These are phyloP conservation scores for Helenozyma baotianmanensis DNA, from an alignment of 805 yeast species.

Conservation along the genomic window DNA sequence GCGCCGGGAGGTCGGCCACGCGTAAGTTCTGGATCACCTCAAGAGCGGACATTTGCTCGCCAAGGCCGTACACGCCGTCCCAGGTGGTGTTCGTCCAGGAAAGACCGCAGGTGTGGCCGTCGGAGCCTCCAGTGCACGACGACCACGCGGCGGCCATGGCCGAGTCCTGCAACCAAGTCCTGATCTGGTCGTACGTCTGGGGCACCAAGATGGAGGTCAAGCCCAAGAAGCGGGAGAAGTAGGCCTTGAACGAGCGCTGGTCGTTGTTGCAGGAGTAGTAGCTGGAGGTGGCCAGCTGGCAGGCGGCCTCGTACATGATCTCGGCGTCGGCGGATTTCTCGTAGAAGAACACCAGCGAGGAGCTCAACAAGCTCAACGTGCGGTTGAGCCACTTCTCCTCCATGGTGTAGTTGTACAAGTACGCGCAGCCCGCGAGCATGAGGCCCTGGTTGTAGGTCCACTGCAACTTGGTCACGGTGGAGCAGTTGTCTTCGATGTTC, in stretches of 20 bases:
- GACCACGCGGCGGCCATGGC: conserved; percentile 25
- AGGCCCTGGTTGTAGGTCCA: conserved; percentile 91
- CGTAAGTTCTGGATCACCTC: conserved; percentile 19
- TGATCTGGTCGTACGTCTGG: conserved; percentile 43
- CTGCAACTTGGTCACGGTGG: conserved; percentile 51
- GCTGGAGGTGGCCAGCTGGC: conserved; percentile 48
- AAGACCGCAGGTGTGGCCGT: conserved; percentile 19
- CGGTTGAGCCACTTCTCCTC: conserved; percentile 64
- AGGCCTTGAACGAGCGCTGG: conserved; percentile 90
- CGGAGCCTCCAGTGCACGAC: conserved; percentile 16
- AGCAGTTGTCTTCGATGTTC: conserved; percentile 55
- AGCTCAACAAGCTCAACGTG: conserved; percentile 49
- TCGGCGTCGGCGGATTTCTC: conserved; percentile 25
- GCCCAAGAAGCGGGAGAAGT: conserved; percentile 69
- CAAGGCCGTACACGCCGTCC: conserved; percentile 17
- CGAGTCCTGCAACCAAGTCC: conserved; percentile 36
- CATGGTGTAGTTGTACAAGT: conserved; percentile 66
- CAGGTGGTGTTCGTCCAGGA: conserved; percentile 17
- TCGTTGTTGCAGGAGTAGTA: conserved; percentile 64
- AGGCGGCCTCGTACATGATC: conserved; percentile 77
- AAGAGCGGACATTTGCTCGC: conserved; percentile 20
- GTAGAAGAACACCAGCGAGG: conserved; percentile 54
- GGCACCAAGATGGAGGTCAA: conserved; percentile 72
- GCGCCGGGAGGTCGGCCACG: conserved; percentile 23
- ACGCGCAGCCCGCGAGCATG: conserved; percentile 75